Percentiles rank a stretch among this genome's conserved stretches.
phyloP scores from a whole-genome alignment of 805 yeast genomes.

The Kodamaea jinghongensis region DNA sequence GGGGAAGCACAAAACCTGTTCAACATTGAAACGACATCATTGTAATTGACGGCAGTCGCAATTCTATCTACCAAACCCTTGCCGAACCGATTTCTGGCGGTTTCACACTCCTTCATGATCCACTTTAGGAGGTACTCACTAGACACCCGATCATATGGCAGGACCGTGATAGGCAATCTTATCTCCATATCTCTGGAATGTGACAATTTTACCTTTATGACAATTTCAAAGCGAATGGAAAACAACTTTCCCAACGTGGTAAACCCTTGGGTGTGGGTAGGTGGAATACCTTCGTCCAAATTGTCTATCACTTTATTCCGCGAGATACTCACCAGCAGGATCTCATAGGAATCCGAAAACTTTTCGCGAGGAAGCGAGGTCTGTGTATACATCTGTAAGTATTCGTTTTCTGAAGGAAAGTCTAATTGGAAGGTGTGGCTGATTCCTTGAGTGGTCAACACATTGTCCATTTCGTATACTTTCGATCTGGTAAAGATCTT shows the following conservation, averaged over 20 bases:
- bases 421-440: conserved; percentile 21
- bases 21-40: conserved; percentile 21
- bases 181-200: conserved; percentile 51
- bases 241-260: conserved; percentile 51
- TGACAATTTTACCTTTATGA: conserved; percentile 46
- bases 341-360: conserved; percentile 1
- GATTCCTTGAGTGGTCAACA: conserved; percentile 26
- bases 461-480: conserved; percentile 20
- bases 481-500: conserved; percentile 34
- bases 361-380: not conserved
- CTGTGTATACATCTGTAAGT: conserved; percentile 23
- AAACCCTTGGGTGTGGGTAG: conserved; percentile 48
- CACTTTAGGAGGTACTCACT: conserved; percentile 50
- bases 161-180: conserved; percentile 50
- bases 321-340: conserved; percentile 19
- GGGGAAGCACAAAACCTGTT: conserved; percentile 26
- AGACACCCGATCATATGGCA: conserved; percentile 50
- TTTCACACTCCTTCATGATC: conserved; percentile 51
- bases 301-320: conserved; percentile 23
- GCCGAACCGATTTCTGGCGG: conserved; percentile 40
- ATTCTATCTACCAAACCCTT: conserved; percentile 22
- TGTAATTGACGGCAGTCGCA: conserved; percentile 16
- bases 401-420: conserved; percentile 38
- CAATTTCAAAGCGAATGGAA: conserved; percentile 50
- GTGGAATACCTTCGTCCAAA: conserved; percentile 38